Evolutionary conservation across 1,284 basidiomycete genomes (phyloP).

Genomic region (Moesziomyces aphidis): DNA sequence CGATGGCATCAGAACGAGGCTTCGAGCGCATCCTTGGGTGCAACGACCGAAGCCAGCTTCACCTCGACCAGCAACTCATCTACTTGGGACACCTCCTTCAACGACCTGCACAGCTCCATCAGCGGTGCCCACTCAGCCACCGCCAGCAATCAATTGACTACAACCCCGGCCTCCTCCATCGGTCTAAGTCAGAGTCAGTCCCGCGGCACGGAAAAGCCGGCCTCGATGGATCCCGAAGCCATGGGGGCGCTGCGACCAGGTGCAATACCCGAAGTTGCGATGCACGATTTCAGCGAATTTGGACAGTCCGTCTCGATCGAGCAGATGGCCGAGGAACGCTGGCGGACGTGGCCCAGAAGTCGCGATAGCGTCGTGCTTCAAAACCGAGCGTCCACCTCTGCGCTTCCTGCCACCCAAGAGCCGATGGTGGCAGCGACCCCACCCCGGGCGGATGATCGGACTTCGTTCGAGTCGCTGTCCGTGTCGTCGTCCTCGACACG

Average conservation of each 20-base stretch:
- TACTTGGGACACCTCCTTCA: constrained; percentile 26
- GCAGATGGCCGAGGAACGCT: constrained; percentile 35
- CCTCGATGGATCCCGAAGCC: not conserved
- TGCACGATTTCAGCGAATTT: constrained; percentile 43
- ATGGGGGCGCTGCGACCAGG: not conserved
- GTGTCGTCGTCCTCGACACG: constrained; percentile 14
- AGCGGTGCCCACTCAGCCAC: not conserved
- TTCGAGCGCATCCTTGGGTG: constrained; percentile 16
- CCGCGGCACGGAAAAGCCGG: not conserved
- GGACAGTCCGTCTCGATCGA: constrained; percentile 40
- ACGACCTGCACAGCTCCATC: constrained; percentile 4
- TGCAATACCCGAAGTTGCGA: constrained; percentile 16
- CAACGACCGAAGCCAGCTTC: constrained; percentile 17
- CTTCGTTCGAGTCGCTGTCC: constrained; percentile 14
- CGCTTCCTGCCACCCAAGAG: not conserved
- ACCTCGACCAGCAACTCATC: constrained; percentile 12
- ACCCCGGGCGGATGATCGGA: not conserved
- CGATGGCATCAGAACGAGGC: constrained; percentile 7
- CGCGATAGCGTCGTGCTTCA: not conserved
- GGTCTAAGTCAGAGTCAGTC: constrained; percentile 5
- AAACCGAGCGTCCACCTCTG: not conserved
- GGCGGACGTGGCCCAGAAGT: constrained; percentile 39
- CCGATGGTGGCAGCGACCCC: not conserved
- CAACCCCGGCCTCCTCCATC: constrained; percentile 23
- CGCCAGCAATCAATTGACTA: not conserved